A percentile compares a stretch with the other conserved stretches of the same genome.
Conservation (phyloP, 2,329 filamentous ascomycete species). For the Aureobasidium sp. region DNA sequence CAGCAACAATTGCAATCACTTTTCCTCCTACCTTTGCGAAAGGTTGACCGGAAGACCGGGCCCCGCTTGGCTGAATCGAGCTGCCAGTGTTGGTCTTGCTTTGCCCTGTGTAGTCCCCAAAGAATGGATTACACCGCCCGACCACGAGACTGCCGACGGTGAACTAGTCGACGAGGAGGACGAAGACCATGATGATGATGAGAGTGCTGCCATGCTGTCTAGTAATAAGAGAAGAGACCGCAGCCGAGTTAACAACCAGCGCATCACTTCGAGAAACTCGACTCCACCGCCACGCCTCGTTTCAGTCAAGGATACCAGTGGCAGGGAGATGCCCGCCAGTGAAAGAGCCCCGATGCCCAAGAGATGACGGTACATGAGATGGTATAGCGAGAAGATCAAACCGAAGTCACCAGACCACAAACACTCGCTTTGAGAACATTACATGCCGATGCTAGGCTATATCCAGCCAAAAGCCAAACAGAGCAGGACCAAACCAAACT, state of each 20-base stretch:
- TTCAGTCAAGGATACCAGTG: constrained; percentile 34
- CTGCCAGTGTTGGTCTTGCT: constrained; percentile 73
- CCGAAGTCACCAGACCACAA: background rate
- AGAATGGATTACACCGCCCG: constrained; percentile 75
- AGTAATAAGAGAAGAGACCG: constrained; percentile 25
- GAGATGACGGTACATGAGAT: constrained; percentile 10
- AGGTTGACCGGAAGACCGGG: constrained; percentile 63
- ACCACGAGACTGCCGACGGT: constrained; percentile 65
- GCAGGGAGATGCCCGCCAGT: constrained; percentile 37
- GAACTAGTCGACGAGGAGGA: constrained; percentile 54
- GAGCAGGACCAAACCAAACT: too few species aligned
- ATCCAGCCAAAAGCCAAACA: too few species aligned
- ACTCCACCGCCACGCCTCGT: constrained; percentile 27
- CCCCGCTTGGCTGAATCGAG: constrained; percentile 72
- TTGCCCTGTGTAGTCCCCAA: constrained; percentile 74
- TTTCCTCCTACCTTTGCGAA: constrained; percentile 69
- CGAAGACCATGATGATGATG: constrained; percentile 52
- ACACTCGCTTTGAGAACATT: background rate
- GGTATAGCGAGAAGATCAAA: background rate
- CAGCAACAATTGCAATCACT: constrained; percentile 83
- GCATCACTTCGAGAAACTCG: constrained; percentile 20
- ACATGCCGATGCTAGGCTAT: too few species aligned
- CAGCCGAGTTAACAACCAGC: constrained; percentile 22
- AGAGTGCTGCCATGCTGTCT: constrained; percentile 39
- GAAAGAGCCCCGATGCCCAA: constrained; percentile 40